Base-by-base conservation (phyloP, 2,329 filamentous ascomycete genomes). In the Aureobasidium sp. region DNA sequence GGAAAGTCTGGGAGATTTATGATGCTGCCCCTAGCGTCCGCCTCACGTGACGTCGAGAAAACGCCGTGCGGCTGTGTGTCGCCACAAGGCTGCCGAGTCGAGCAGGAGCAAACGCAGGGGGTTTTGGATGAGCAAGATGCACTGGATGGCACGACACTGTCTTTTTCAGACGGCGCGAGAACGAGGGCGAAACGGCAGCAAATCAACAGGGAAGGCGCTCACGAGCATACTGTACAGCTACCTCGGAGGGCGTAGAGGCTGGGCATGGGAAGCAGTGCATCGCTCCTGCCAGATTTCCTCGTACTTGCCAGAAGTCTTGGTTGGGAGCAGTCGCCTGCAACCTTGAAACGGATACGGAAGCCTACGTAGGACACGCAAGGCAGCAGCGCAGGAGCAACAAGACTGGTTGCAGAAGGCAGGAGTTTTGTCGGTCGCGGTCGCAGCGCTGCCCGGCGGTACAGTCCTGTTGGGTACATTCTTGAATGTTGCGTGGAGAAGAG, bases 261-360 rank as follows among this genome's bases (percentile, higher is more conserved):
- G 45, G 29, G 45, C 9, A 1, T 33, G 40, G 27, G 11, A 13
- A 49, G 45, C 17, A 49, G 29, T 7, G 29, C 2, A 49, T 49
- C n/a, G 45, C 10, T 19, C 27, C 21, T 49, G 45, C 45, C 45
- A 49, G 29, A 49, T 31, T n/a, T 33, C 33, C 4, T 31, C 37
- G 51, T 29, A 43, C 38, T 55, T 55, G 51, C 27, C 51, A 55
- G 40, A 57, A 57, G 53, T 57, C 53, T 46, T 57, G 53, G 53
- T 46, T 46, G 25, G 15, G 29, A 43, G 40, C 40, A 46, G 53
- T 57, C 40, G 29, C 53, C 4, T 19, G 27, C 4, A 33, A 43
- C 25, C 51, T 11, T 46, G 23, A 46, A 46, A 46, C 43, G 43
- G 43, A 21, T 37, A 37, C 53, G 53, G 40, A 35, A 46, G 53